Conservation (phyloP, 306 rosid species). For the Vigna angularis region DNA sequence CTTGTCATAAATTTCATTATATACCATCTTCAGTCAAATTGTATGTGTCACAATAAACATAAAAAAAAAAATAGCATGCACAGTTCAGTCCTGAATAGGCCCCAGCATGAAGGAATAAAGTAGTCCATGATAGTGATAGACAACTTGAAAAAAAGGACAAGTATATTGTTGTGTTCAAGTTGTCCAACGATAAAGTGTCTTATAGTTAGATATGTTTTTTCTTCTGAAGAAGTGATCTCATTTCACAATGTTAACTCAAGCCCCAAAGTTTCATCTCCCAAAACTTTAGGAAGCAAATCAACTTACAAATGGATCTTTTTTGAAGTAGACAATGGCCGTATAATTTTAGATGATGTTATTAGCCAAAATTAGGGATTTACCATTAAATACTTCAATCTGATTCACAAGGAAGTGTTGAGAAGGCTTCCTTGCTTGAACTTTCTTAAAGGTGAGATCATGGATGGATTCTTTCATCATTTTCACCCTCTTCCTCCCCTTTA, state of each 20-base stretch:
- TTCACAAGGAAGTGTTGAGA: not conserved
- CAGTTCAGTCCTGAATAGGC: not conserved
- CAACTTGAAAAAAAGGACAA: not conserved
- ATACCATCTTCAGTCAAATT: not conserved
- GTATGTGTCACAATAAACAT: not conserved
- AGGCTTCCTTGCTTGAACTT: not conserved
- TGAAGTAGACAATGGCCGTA: not conserved
- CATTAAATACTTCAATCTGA: not conserved
- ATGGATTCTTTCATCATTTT: not conserved
- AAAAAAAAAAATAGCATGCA: not conserved
- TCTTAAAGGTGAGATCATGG: not conserved
- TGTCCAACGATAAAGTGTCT: not conserved
- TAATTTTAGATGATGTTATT: not conserved
- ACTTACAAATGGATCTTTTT: not conserved
- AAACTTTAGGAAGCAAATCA: slow-evolving; percentile 16
- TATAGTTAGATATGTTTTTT: not conserved
- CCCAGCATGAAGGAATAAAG: not conserved
- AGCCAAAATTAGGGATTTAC: not conserved
- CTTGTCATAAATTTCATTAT: slow-evolving; percentile 34
- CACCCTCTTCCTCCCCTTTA: not conserved
- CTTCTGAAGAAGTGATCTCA: not conserved
- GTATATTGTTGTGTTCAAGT: not conserved
- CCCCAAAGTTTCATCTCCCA: not conserved
- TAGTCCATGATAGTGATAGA: slow-evolving; percentile 1
- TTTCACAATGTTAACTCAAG: not conserved